These are phyloP conservation scores for Pistacia atlantica DNA, from an alignment of 345 rosid species.

Conservation along the genomic window DNA sequence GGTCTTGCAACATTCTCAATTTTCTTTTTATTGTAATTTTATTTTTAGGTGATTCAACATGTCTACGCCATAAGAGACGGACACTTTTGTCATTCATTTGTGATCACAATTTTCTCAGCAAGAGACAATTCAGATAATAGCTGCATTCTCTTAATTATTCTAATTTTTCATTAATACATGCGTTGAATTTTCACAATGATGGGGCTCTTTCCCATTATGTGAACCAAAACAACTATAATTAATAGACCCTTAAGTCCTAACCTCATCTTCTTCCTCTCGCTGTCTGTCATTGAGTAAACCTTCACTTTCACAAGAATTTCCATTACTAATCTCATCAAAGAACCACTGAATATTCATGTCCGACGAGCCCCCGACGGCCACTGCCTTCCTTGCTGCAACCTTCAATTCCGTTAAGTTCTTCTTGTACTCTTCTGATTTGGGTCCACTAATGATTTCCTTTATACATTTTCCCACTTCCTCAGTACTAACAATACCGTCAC, in stretches of 20 bases:
- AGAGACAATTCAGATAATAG: neutral
- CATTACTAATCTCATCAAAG: conserved; percentile 35
- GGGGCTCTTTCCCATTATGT: neutral
- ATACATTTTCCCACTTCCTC: conserved; percentile 40
- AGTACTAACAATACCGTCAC: conserved; percentile 25
- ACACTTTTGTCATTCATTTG: no score
- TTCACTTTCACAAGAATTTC: neutral
- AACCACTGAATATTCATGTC: conserved; percentile 47
- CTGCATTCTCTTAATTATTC: neutral
- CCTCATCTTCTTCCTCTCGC: neutral
- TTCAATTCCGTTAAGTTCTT: conserved; percentile 37
- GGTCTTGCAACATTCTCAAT: no score
- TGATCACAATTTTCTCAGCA: no score
- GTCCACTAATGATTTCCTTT: conserved; percentile 23
- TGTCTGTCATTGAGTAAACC: neutral
- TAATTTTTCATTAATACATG: neutral
- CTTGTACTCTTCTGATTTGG: conserved; percentile 17
- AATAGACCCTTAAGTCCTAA: neutral
- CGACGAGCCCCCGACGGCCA: conserved; percentile 43
- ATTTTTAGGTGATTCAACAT: no score
- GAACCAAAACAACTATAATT: neutral
- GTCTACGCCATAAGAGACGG: no score
- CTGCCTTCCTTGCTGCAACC: conserved; percentile 38
- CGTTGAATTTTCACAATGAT: neutral
- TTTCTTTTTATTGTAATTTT: no score